Evolutionary conservation across 1,284 basidiomycete genomes (phyloP).

Genomic region (Veloboletus limbatus): DNA sequence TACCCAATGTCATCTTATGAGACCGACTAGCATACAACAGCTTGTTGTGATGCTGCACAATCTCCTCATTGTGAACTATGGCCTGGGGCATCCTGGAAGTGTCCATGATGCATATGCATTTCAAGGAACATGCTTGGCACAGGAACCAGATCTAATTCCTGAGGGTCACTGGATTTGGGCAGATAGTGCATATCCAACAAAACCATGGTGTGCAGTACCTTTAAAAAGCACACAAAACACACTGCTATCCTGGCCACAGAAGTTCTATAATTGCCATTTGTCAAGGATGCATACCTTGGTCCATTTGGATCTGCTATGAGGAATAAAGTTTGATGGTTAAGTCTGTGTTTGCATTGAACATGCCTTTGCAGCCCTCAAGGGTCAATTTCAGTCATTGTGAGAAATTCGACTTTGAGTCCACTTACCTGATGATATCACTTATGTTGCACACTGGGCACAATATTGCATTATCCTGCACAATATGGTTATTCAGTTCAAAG

Average conservation of each 20-base stretch:
- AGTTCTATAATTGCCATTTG: not conserved
- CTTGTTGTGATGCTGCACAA: slow-evolving; percentile 7
- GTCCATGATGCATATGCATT: slow-evolving; percentile 10
- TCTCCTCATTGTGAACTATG: slow-evolving; percentile 2
- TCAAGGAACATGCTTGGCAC: not conserved
- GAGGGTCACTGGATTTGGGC: slow-evolving; percentile 5
- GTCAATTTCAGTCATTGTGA: no score
- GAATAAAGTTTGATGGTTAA: no score
- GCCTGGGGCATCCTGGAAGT: slow-evolving; percentile 7
- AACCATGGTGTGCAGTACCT: slow-evolving; percentile 4
- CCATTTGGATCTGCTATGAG: no score
- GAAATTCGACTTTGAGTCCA: no score
- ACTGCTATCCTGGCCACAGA: not conserved
- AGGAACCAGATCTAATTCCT: not conserved
- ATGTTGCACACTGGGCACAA: not conserved
- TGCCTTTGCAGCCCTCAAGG: no score
- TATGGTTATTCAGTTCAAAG: no score
- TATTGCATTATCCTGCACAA: not conserved
- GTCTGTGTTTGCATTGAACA: no score
- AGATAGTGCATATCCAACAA: not conserved
- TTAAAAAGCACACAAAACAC: not conserved
- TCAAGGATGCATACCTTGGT: not conserved
- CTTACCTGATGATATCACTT: not conserved
- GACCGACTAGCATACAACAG: not conserved
- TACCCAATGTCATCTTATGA: no score